Percentiles rank a stretch among this genome's conserved stretches.
Conservation (phyloP, 345 rosid genomes). For the Rhodamnia argentea region DNA sequence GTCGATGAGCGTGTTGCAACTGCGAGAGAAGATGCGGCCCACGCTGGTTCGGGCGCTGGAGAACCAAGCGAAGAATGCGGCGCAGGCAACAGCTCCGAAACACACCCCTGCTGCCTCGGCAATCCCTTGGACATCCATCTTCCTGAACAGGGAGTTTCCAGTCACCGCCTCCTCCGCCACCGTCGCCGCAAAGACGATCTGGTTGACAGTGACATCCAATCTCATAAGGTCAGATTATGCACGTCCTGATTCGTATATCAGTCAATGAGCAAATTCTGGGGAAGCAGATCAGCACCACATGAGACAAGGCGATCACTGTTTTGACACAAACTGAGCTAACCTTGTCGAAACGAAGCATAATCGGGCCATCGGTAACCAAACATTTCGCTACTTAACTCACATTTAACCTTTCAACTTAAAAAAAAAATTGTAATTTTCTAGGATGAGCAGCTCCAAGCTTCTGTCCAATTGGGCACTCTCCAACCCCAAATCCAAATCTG, state of each 20-base stretch:
- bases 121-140: slow-evolving; percentile 68
- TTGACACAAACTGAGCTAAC: neutral
- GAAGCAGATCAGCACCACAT: neutral
- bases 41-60: slow-evolving; percentile 70
- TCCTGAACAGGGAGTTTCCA: slow-evolving; percentile 68
- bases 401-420: neutral
- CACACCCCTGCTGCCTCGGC: slow-evolving; percentile 60
- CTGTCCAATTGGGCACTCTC: neutral
- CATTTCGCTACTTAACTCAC: neutral
- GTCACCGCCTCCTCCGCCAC: slow-evolving; percentile 60
- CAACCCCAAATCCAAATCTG: neutral
- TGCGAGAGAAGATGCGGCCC: slow-evolving; percentile 49
- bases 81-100: slow-evolving; percentile 52
- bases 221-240: neutral
- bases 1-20: slow-evolving; percentile 77
- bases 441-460: neutral
- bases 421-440: neutral
- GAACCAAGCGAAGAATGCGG: slow-evolving; percentile 74
- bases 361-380: neutral
- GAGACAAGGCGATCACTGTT: neutral
- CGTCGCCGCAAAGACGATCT: slow-evolving; percentile 83
- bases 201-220: neutral
- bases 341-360: neutral
- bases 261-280: neutral
- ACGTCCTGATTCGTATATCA: neutral